phyloP scores from a whole-genome alignment of 2,329 filamentous ascomycete species.

The Aureobasidium vineae region DNA sequence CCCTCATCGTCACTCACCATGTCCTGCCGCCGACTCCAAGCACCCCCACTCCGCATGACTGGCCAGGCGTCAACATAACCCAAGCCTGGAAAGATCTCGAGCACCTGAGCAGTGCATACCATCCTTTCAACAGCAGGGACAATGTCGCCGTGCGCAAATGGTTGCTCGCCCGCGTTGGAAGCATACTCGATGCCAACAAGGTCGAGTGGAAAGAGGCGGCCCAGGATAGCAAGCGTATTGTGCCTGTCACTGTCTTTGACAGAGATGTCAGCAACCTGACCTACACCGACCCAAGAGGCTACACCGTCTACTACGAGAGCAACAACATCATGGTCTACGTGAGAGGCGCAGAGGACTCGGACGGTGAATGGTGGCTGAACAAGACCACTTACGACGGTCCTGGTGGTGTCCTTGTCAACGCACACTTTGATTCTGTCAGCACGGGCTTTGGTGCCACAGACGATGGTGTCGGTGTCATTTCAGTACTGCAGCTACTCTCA shows the following conservation, averaged over 20 bases:
- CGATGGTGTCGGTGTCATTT: conserved; percentile 87
- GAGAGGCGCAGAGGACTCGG: conserved; percentile 69
- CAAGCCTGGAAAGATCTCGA: conserved; percentile 86
- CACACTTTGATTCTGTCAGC: conserved; percentile 91
- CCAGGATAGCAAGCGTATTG: neutral
- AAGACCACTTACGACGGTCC: conserved; percentile 41
- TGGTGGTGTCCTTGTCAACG: conserved; percentile 86
- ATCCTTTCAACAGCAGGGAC: conserved; percentile 81
- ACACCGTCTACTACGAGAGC: conserved; percentile 77
- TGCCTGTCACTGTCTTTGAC: conserved; percentile 65
- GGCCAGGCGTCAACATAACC: conserved; percentile 68
- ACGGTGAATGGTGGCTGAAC: conserved; percentile 69
- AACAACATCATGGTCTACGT: conserved; percentile 93
- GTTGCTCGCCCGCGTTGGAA: conserved; percentile 67
- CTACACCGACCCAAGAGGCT: conserved; percentile 38
- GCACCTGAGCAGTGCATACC: conserved; percentile 69
- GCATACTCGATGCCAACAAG: conserved; percentile 65
- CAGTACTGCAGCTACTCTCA: conserved; percentile 77
- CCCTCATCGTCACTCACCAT: conserved; percentile 69
- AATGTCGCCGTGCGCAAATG: conserved; percentile 80
- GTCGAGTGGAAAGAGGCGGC: conserved; percentile 42
- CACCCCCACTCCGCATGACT: conserved; percentile 50
- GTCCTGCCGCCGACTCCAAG: conserved; percentile 72
- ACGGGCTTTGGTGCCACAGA: conserved; percentile 93
- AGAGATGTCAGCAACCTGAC: conserved; percentile 78